phyloP scores from a whole-genome alignment of 768 basidiomycete genomes.

The Boletellus sp. region DNA sequence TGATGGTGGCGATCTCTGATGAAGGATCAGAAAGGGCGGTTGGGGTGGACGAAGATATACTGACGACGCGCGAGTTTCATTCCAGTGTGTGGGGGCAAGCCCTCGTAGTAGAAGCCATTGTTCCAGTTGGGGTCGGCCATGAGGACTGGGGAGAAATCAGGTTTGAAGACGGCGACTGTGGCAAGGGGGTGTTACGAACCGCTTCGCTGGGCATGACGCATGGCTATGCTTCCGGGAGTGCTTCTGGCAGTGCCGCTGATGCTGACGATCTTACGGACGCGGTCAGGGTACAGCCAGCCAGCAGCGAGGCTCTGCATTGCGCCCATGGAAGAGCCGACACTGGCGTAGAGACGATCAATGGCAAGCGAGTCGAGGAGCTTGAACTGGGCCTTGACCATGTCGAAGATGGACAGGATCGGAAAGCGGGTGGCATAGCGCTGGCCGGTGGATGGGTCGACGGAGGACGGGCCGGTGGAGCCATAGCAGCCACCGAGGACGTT shows the following conservation, averaged over 20 bases:
- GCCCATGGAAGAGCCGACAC: slow-evolving; percentile 95
- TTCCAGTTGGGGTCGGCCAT: slow-evolving; percentile 99
- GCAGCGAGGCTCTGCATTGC: slow-evolving; percentile 97
- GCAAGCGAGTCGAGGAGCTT: slow-evolving; percentile 78
- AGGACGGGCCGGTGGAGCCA: slow-evolving; percentile 93
- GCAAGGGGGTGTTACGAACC: slow-evolving; percentile 51
- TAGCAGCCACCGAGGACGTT: slow-evolving; percentile 98
- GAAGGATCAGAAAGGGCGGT: not conserved
- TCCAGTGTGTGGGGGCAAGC: slow-evolving; percentile 91
- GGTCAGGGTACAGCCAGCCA: slow-evolving; percentile 86
- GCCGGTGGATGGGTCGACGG: slow-evolving; percentile 64
- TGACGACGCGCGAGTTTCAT: slow-evolving; percentile 98
- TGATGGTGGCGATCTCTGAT: slow-evolving; percentile 96
- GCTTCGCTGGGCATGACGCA: slow-evolving; percentile 94
- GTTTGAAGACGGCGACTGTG: not conserved
- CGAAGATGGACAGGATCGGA: slow-evolving; percentile 89
- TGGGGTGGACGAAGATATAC: slow-evolving; percentile 23
- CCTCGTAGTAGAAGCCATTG: slow-evolving; percentile 95
- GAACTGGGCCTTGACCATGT: slow-evolving; percentile 97
- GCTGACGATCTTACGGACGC: slow-evolving; percentile 86
- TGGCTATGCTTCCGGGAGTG: slow-evolving; percentile 87
- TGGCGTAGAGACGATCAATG: slow-evolving; percentile 84
- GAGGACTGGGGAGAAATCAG: slow-evolving; percentile 55
- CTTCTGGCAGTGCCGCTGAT: slow-evolving; percentile 95
- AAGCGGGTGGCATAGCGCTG: slow-evolving; percentile 85